A percentile compares a stretch with the other conserved stretches of the same genome.
Evolutionary conservation across 2,329 filamentous ascomycete species (phyloP).

Genomic region (Cryphonectria parasitica): DNA sequence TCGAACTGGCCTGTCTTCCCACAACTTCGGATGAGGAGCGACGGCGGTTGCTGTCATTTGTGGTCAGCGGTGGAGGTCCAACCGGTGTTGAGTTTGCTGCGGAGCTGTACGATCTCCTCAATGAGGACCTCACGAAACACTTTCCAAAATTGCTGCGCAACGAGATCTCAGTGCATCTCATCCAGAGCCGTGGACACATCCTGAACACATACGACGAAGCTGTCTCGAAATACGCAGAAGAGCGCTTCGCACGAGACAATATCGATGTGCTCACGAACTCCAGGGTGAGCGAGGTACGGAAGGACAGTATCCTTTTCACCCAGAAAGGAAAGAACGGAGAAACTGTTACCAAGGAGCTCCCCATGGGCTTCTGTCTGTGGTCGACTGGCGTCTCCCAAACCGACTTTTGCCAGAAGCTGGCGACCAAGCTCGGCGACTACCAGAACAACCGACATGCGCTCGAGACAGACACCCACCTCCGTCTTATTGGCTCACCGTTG

Average conservation of each 20-base stretch:
- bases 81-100: conserved; percentile 98
- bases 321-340: conserved; percentile 77
- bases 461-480: conserved; percentile 92
- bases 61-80: conserved; percentile 92
- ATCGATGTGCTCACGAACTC: conserved; percentile 92
- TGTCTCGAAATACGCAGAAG: conserved; percentile 88
- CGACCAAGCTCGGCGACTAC: conserved; percentile 71
- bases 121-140: conserved; percentile 83
- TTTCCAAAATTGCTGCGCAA: conserved; percentile 93
- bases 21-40: conserved; percentile 89
- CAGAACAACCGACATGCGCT: conserved; percentile 91
- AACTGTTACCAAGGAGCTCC: conserved; percentile 85
- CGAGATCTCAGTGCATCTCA: conserved; percentile 96
- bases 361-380: conserved; percentile 96
- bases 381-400: conserved; percentile 93
- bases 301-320: conserved; percentile 85
- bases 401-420: conserved; percentile 75
- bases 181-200: conserved; percentile 93
- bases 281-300: conserved; percentile 83
- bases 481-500: conserved; percentile 83
- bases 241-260: conserved; percentile 86
- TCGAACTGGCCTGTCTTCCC: conserved; percentile 90
- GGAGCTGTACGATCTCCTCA: conserved; percentile 92
- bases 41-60: conserved; percentile 86
- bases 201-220: conserved; percentile 98